Base-by-base conservation (phyloP, 768 basidiomycete genomes). In the Scleroderma citrinum region DNA sequence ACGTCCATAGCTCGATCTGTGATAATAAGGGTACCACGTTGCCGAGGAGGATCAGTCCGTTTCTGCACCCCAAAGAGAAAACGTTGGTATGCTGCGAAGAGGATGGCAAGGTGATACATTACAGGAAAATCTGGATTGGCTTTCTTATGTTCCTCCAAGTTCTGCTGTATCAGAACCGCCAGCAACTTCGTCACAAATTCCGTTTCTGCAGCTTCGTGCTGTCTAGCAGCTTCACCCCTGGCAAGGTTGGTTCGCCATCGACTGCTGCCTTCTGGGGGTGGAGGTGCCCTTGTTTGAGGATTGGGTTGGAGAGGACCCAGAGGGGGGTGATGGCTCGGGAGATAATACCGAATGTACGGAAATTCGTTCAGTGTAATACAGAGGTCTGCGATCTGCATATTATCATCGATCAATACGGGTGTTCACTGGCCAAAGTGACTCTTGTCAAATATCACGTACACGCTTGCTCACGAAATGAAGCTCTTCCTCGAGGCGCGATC, bases 1-100 rank as follows among this genome's bases (percentile, higher is more conserved):
- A 84, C 83, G 67, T 99, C 96, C 86, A 99, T 92, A 3, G 93
- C 80, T n/a, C 96, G 83, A 67, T 99, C 96, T 5, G 93, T 94
- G 51, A 99, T 86, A 60, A 98, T 77, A 34, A 98, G 71, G 14
- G 91, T 87, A 3, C 80, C 83, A 49, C 87, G 81, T 12, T 87
- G 85, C 51, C 92, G 75, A 7, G 76, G 70, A 7, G 70, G 66
- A 52, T 84, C 83, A 35, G 68, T 55, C 21, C 66, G 55, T 77
- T 81, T 83, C 80, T 83, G 48, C 31, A 20, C 13, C 11, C 23
- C 20, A 11, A 23, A 20, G 53, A 47, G 40, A 52, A 46, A 2
- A 55, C 20, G 23, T 19, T 19, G 34, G 14, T 19, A 29, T 48
- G 36, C 12, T 13, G 45, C 21, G 16, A 31, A 35, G 8, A 26